These are phyloP conservation scores for Flaveria linearis DNA, from an alignment of 129 eudicot species.

Conservation along the genomic window DNA sequence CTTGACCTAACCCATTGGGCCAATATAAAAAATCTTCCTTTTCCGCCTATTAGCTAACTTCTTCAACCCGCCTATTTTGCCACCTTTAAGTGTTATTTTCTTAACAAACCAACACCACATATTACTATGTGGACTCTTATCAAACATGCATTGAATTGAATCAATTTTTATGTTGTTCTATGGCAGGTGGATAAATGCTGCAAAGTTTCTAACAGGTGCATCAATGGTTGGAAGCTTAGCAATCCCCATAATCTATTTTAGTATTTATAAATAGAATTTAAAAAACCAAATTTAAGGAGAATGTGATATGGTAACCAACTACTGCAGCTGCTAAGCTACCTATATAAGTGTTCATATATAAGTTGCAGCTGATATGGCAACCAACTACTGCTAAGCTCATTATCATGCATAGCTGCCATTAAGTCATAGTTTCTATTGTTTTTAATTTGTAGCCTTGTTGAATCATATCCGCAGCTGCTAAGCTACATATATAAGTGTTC, in stretches of 20 bases:
- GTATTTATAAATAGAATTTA: no score
- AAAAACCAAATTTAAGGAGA: no score
- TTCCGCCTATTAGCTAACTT: neutral
- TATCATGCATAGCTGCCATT: no score
- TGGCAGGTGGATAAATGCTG: constrained; percentile 88
- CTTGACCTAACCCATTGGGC: neutral
- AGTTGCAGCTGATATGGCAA: no score
- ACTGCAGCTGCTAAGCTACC: no score
- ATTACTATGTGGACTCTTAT: neutral
- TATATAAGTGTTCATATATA: no score
- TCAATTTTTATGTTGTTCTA: neutral
- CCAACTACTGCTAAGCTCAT: no score
- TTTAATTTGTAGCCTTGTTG: no score
- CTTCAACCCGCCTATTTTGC: no score
- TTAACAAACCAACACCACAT: neutral
- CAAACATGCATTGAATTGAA: neutral
- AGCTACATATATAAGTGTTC: neutral
- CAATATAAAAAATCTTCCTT: neutral
- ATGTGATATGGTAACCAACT: no score
- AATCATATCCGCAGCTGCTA: neutral
- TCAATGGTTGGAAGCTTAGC: constrained; percentile 94
- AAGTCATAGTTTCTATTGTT: no score
- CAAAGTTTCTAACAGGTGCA: constrained; percentile 93
- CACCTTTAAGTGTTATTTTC: no score
- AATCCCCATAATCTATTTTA: constrained; percentile 81